These are phyloP conservation scores for Fusarium burgessii DNA, from an alignment of 2,329 filamentous ascomycete genomes.

Conservation along the genomic window DNA sequence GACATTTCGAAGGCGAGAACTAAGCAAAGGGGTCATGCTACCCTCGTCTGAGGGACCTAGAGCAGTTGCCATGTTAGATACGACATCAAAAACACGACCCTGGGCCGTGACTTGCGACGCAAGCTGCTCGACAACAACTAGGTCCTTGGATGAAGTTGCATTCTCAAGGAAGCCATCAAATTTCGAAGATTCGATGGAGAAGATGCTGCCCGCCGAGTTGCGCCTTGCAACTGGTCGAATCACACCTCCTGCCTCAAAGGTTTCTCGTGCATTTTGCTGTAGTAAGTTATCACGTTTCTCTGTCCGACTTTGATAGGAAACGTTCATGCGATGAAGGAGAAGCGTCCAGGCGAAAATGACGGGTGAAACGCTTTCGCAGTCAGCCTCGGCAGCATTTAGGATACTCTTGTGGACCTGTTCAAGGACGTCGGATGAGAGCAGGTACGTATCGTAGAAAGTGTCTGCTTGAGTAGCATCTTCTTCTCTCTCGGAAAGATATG, in stretches of 20 bases:
- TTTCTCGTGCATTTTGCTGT: constrained; percentile 69
- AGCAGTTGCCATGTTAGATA: constrained; percentile 62
- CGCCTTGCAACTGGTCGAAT: constrained; percentile 59
- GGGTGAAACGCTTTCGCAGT: constrained; percentile 74
- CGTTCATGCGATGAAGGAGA: constrained; percentile 76
- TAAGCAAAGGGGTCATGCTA: constrained; percentile 66
- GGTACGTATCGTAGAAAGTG: constrained; percentile 66
- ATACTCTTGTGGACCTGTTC: constrained; percentile 80
- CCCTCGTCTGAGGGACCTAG: constrained; percentile 60
- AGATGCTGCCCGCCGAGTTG: constrained; percentile 72
- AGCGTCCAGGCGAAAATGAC: constrained; percentile 86
- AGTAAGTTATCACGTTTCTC: constrained; percentile 70
- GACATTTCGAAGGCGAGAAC: constrained; percentile 70
- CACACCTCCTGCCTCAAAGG: constrained; percentile 63
- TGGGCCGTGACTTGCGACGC: constrained; percentile 62
- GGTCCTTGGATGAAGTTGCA: constrained; percentile 62
- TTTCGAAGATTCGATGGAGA: constrained; percentile 70
- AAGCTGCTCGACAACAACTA: constrained; percentile 63
- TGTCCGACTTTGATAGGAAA: constrained; percentile 70
- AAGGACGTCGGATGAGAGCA: constrained; percentile 77
- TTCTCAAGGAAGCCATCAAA: constrained; percentile 69
- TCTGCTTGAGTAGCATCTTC: constrained; percentile 53
- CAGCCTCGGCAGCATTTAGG: constrained; percentile 66
- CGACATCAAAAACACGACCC: constrained; percentile 65
- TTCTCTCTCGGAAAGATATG: constrained; percentile 54